Percentiles rank a stretch among this genome's conserved stretches.
Conservation (phyloP, 2,329 filamentous ascomycete genomes). For the Daldinia sp. region DNA sequence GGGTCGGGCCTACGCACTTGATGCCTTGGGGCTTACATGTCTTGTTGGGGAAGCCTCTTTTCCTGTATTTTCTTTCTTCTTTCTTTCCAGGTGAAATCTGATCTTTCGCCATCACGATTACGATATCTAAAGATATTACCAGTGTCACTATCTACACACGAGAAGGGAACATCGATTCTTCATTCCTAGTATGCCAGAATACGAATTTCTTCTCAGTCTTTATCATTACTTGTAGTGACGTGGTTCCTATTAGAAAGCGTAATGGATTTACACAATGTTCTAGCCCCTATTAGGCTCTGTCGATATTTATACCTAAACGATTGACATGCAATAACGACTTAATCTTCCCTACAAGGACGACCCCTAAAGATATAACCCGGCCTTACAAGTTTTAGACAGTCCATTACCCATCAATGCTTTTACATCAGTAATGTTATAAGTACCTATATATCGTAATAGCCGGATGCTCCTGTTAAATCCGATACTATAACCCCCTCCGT, state of each 20-base stretch:
- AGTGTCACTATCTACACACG: neutral
- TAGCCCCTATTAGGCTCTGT: slow-evolving; percentile 26
- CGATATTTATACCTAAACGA: slow-evolving; percentile 51
- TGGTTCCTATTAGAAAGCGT: slow-evolving; percentile 47
- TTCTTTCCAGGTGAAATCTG: too few species aligned
- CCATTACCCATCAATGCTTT: slow-evolving; percentile 47
- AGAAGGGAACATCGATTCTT: neutral
- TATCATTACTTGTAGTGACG: slow-evolving; percentile 48
- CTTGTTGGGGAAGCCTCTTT: neutral
- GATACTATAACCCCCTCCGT: slow-evolving; percentile 46
- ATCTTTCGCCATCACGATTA: neutral
- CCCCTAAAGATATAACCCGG: slow-evolving; percentile 49
- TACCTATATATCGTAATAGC: slow-evolving; percentile 44
- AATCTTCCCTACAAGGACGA: slow-evolving; percentile 44
- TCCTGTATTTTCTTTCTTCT: too few species aligned
- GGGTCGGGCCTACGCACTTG: slow-evolving; percentile 56
- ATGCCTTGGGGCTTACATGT: slow-evolving; percentile 36
- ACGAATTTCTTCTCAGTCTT: slow-evolving; percentile 38
- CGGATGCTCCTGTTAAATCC: slow-evolving; percentile 47
- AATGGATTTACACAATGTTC: slow-evolving; percentile 42
- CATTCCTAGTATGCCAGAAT: neutral
- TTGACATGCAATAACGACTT: neutral
- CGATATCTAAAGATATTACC: neutral
- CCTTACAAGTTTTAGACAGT: slow-evolving; percentile 47
- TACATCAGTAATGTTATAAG: slow-evolving; percentile 53